Evolutionary conservation across 805 yeast genomes (phyloP).

Genomic region (Lachancea nothofagi): DNA sequence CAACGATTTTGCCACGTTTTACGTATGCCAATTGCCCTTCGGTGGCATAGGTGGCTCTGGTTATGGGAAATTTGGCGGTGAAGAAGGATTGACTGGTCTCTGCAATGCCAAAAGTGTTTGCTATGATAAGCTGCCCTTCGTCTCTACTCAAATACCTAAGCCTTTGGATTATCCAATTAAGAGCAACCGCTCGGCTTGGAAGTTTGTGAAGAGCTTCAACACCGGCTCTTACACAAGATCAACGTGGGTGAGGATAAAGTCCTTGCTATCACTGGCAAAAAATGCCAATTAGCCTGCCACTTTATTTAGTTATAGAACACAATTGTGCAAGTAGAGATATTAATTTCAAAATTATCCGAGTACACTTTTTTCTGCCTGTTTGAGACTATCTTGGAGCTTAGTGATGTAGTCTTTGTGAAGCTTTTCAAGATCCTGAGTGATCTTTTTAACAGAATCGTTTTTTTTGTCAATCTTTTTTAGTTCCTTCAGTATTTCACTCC

Average conservation of each 20-base stretch:
- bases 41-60: conserved; percentile 95
- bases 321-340: neutral
- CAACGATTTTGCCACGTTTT: conserved; percentile 95
- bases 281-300: conserved; percentile 23
- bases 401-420: conserved; percentile 59
- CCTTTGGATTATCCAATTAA: conserved; percentile 89
- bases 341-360: conserved; percentile 12
- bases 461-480: conserved; percentile 48
- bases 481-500: conserved; percentile 54
- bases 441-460: conserved; percentile 49
- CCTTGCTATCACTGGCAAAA: conserved; percentile 49
- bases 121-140: conserved; percentile 71
- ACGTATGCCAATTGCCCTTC: conserved; percentile 93
- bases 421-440: conserved; percentile 59
- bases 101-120: conserved; percentile 86
- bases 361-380: conserved; percentile 47
- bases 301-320: neutral
- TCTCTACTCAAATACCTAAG: conserved; percentile 79
- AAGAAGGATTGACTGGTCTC: conserved; percentile 88
- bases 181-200: conserved; percentile 81
- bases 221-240: conserved; percentile 77
- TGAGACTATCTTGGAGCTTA: conserved; percentile 51
- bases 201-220: conserved; percentile 74
- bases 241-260: conserved; percentile 59
- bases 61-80: conserved; percentile 97